Evolutionary conservation across 352 stramenopile species (phyloP), one percentile per base, ranked within the genome.

Genomic region (Phytophthora cryptogea): DNA sequence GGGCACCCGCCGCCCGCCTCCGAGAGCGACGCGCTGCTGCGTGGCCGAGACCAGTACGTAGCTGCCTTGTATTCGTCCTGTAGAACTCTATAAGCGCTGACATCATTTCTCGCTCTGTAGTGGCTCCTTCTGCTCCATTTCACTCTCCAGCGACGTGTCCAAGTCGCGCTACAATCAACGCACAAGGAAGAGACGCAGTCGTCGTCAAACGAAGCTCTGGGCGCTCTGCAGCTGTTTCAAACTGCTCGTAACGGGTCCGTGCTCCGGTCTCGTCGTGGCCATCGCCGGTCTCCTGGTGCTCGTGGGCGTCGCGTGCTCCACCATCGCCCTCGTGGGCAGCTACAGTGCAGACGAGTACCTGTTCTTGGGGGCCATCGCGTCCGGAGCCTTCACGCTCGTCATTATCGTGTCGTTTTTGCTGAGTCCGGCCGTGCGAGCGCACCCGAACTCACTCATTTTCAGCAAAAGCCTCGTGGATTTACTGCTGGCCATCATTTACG

Each of bases 381-480:
- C 85, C 1, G 56, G 60, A n/a, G 57, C 67, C 27, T 94, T 94
- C 63, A 94, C 80, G 28, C 45, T 88, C 17, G 70, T 88, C 13
- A 86, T 96, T 33, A 77, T 94, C 44, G 51, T 89, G 13, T 82
- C 80, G 54, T 96, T 91, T 65, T 27, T 67, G 44, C 64, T 68
- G 52, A 91, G 80, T 59, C 70, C 63, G 4, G 65, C 66, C 4
- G 78, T 92, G 42, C 69, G 83, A 8, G 68, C 76, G 8, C 83
- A 96, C 36, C 87, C 87, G 11, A 96, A 94, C 50, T 78, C 86
- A 10, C 75, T 96, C 35, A 94, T 96, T 51, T 87, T 93, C 52
- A 93, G 84, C 66, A 95, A 95, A 63, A 94, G 87, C 52, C 56
- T 87, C 0, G 76, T 94, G n/a, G 87, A 94, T 48, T 54, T 93